Conservation (phyloP, 768 basidiomycete species). For the Lentinula detonsa region DNA sequence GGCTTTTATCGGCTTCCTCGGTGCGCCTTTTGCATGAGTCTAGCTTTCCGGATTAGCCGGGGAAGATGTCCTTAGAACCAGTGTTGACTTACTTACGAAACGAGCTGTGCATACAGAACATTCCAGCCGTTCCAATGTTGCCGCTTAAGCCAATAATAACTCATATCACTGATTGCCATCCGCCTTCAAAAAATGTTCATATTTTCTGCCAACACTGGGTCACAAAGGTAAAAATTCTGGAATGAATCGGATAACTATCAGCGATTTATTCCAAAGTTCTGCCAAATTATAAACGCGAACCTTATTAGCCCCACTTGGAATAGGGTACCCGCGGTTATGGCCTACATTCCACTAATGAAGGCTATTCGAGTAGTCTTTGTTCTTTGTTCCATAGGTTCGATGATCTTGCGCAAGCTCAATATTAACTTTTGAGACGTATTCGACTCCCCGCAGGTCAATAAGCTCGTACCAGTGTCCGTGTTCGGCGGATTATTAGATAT, state of each 20-base stretch:
- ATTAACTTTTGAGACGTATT: not conserved
- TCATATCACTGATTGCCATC: not conserved
- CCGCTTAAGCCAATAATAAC: not conserved
- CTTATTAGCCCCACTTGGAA: not conserved
- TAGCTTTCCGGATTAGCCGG: not conserved
- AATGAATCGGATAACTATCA: not conserved
- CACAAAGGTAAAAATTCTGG: not conserved
- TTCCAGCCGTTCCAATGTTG: not conserved
- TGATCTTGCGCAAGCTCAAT: not conserved
- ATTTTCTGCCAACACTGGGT: not conserved
- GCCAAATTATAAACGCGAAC: not conserved
- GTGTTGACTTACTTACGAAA: not conserved
- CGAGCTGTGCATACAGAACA: not conserved
- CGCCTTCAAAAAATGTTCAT: not conserved
- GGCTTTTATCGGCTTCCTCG: not conserved
- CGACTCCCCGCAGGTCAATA: not conserved
- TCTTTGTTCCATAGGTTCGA: not conserved
- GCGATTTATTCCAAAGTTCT: not conserved
- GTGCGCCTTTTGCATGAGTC: not conserved
- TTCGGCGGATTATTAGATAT: not conserved
- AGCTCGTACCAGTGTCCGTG: not conserved
- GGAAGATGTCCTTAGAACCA: not conserved
- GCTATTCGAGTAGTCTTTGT: not conserved
- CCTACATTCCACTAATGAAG: not conserved
- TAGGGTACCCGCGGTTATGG: slow-evolving; percentile 1